Evolutionary conservation across 441 rosid species (phyloP), one percentile per base, ranked within the genome.

Genomic region (Flueggea neowawraea): DNA sequence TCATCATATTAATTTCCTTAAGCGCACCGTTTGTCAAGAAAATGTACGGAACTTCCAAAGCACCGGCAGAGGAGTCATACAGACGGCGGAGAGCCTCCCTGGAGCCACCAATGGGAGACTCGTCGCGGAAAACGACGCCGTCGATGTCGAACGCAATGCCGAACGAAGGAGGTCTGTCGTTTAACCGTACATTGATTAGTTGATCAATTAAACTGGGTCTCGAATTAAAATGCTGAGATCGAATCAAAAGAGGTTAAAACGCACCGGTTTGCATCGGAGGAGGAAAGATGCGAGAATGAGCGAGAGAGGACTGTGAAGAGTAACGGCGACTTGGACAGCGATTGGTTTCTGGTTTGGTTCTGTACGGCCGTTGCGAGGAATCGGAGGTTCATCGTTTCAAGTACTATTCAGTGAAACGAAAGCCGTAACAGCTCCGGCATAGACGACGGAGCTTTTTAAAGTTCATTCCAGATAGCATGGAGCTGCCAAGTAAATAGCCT

Each of bases 11-110:
- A 12, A 2, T 15, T 5, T 13, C 5, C n/a, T 28, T 16, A 13
- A 41, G 39, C 90, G 79, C 73, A 84, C 96, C 94, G 71, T 90
- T 88, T 54, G 96, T 90, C 73, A 89, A 73, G 80, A 92, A 85
- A 55, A 83, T 68, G 62, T 78, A 84, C 54, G 91, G 96, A 66
- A 89, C 76, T 84, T 67, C 78, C 78, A 83, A 74, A 70, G 73
- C 60, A 69, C 90, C 90, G 64, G 36, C 66, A 16, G 1, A 56
- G 55, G 62, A 22, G 55, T 80, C 73, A 57, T 78, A 82, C 52
- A 85, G 78, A 52, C 88, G 63, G 31, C 65, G 73, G 60, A 88
- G 80, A 3, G 89, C 89, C 16, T 44, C 70, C 2, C 79, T 70
- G 28, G 95, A 81, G 63, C 89, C 86, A 5, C 91, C 89, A 2